Percentiles rank a stretch among this genome's conserved stretches.
Conservation (phyloP, 169 alveolate species). For the Eimeria sp. region DNA sequence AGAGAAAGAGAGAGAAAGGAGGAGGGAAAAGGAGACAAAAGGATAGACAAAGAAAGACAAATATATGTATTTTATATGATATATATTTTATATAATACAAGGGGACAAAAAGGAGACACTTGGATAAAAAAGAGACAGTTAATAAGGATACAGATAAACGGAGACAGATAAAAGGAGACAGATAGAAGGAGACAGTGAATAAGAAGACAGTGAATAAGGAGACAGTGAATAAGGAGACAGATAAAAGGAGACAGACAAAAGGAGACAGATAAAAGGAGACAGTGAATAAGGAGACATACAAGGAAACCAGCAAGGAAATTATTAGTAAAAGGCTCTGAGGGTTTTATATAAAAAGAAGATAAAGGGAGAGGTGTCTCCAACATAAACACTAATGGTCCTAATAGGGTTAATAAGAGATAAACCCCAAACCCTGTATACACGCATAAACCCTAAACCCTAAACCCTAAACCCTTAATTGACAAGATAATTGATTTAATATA, state of each 20-base stretch:
- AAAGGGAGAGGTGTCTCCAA: neutral
- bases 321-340: neutral
- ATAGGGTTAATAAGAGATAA: neutral
- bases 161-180: neutral
- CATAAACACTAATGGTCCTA: slow-evolving; percentile 11
- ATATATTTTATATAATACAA: too few species aligned
- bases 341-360: neutral
- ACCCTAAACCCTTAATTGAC: neutral
- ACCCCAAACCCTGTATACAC: neutral
- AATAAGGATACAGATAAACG: neutral
- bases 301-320: neutral
- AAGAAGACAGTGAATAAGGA: neutral
- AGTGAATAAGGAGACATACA: neutral
- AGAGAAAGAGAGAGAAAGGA: too few species aligned
- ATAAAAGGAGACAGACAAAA: neutral
- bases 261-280: neutral
- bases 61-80: too few species aligned
- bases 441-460: slow-evolving; percentile 21
- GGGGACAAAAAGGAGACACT: too few species aligned
- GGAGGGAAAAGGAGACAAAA: too few species aligned
- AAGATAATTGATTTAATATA: neutral
- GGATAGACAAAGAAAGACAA: too few species aligned
- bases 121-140: too few species aligned
- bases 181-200: neutral
- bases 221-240: neutral